Percentiles rank a stretch among this genome's conserved stretches.
phyloP scores from a whole-genome alignment of 345 rosid species.

The Lenwebbia sp. region DNA sequence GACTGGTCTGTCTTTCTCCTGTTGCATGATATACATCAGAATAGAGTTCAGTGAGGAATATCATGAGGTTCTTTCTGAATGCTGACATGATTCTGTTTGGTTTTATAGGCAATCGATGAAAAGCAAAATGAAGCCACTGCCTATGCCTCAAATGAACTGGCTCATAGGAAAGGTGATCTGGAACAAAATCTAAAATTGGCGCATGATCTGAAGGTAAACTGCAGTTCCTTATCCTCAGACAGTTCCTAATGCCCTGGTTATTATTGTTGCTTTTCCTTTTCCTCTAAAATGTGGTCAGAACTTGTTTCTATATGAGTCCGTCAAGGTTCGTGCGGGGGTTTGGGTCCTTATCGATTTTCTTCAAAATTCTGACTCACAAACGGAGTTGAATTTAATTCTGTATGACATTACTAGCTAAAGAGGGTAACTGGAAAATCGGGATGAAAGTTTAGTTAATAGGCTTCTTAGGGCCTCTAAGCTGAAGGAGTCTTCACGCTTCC shows the following conservation, averaged over 20 bases:
- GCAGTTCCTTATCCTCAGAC: not conserved
- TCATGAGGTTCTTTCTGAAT: not conserved
- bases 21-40: not conserved
- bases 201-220: conserved; percentile 78
- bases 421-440: not conserved
- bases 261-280: not conserved
- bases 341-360: not conserved
- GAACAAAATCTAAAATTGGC: conserved; percentile 69
- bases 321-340: not conserved
- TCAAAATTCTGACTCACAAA: not conserved
- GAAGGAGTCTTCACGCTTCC: not conserved
- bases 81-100: not conserved
- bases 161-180: conserved; percentile 69
- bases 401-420: not conserved
- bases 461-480: not conserved
- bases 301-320: not conserved
- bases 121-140: conserved; percentile 74
- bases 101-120: conserved; percentile 72
- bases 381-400: not conserved
- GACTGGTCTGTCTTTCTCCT: conserved; percentile 56
- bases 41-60: not conserved
- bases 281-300: not conserved
- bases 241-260: not conserved
- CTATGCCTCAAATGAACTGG: conserved; percentile 66
- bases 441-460: not conserved